Conservation (phyloP, 306 rosid species). For the Luffa acutangula region DNA sequence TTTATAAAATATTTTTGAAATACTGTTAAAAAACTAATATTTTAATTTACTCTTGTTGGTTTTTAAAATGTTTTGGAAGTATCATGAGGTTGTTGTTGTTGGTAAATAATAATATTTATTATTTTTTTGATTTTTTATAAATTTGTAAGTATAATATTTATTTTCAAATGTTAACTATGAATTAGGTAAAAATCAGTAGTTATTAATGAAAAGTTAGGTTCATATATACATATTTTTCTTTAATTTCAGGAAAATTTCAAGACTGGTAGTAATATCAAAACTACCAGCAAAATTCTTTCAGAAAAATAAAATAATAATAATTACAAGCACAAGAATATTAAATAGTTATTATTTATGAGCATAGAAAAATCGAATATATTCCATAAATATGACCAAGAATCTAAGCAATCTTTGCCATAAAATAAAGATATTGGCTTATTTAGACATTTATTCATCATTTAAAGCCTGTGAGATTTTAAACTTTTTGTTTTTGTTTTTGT, state of each 20-base stretch:
- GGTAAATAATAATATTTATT: no score
- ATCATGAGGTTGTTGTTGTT: neutral
- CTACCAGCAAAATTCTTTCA: neutral
- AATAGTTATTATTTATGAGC: neutral
- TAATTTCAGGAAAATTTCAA: neutral
- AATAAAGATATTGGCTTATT: neutral
- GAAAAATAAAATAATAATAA: no score
- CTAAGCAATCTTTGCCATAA: neutral
- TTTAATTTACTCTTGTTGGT: neutral
- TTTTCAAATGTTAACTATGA: neutral
- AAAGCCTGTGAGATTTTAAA: neutral
- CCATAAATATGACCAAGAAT: neutral
- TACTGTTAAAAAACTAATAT: no score
- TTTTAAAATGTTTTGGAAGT: neutral
- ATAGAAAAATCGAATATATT: neutral
- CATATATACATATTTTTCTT: neutral
- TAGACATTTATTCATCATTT: neutral
- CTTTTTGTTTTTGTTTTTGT: no score
- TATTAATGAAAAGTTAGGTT: neutral
- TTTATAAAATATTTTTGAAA: no score
- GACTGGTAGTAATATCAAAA: neutral
- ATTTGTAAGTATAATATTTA: neutral
- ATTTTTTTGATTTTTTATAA: neutral
- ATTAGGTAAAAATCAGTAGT: neutral
- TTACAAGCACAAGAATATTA: neutral